Evolutionary conservation across 495 filamentous ascomycete genomes (phyloP), one percentile per base, ranked within the genome.

Genomic region (Neurospora pannonica): DNA sequence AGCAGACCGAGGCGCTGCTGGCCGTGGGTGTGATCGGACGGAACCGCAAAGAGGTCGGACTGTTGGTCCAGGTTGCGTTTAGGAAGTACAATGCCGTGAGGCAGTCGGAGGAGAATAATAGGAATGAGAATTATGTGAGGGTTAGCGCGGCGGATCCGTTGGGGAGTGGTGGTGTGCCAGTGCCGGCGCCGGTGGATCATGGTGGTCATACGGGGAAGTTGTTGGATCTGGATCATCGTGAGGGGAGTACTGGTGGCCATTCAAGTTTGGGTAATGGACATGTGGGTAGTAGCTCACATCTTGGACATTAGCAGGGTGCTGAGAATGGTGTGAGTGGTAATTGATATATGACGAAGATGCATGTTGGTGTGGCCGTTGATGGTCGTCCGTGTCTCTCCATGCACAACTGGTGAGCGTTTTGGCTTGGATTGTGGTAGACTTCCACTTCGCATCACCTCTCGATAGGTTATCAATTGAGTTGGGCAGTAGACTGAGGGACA

Each of bases 61-160:
- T 81, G 13, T 71, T 86, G 31, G 83, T 86, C 28, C 83, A 86
- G 76, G 77, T 80, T 24, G 82, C 83, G 5, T 86, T 86, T 72
- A 83, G 79, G 71, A 81, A 82, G 43, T 85, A 85, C 72, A 85
- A 86, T 70, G 84, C 83, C 2, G 84, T 81, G 1, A 85, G 81
- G 76, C 75, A 76, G 74, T 82, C 78, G 70, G 83, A 83, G 72
- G 83, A 85, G 71, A 84, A 83, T 71, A 85, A 85, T 69, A 74
- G 81, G 10, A 83, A 83, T 3, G 84, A 85, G 21, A 82, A 77
- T 43, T 85, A 85, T 70, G 80, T 82, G n/a, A 69, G 72, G 34
- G 54, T 62, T 31, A 9, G 54, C 0, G 54, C 2, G 54, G 2
- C 54, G 13, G 54, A 62, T 62, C 54, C 54, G 54, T 31, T 28